Base-by-base conservation (phyloP, 140 eudicot species). In the Anethum foeniculum region DNA sequence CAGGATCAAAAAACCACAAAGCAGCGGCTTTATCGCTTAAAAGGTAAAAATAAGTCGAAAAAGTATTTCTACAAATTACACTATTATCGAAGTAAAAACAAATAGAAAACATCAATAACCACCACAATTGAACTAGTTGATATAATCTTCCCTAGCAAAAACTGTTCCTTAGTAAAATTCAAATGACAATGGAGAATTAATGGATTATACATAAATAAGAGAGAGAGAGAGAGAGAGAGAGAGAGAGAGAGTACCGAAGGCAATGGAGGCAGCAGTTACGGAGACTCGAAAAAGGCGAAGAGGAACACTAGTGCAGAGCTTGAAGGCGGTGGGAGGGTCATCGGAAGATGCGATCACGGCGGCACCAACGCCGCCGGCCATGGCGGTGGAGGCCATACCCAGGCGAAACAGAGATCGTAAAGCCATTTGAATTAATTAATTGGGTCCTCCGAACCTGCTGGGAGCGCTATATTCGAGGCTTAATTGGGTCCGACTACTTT, bases 261-360 rank as follows among this genome's bases (percentile, higher is more conserved):
- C 96, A 78, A 92, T 87, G 72, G 87, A 44, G 77, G 94, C 94
- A 49, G 98, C 98, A 77, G 97, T 83, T 81, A 72, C 75, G 19
- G 96, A 85, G 79, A 89, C 90, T 65, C 98, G 96, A 83, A 86
- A 56, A 78, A 94, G 97, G 72, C 97, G 98, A 79, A 87, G 12
- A 48, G 98, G 98, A 81, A 94, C 97, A 60, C 90, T 85, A 71
- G 94, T 85, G 78, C 89, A 86, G 78, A 94, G 97, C 90, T 92
- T 92, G 49, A 92, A 71, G 51, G 94, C 71, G 52, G 92, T 82
- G 32, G 92, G 89, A 2, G 98, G 97, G 72, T 94, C 98, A 77
- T 90, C 97, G 83, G 97, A 90, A 75, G 68, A 89, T 8, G 90
- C 85, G 47, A 94, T 90, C 19, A 88, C 81, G 41, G 94, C 96